phyloP scores from a whole-genome alignment of 73 alveolate species.

The Tetrahymena malaccensis region DNA sequence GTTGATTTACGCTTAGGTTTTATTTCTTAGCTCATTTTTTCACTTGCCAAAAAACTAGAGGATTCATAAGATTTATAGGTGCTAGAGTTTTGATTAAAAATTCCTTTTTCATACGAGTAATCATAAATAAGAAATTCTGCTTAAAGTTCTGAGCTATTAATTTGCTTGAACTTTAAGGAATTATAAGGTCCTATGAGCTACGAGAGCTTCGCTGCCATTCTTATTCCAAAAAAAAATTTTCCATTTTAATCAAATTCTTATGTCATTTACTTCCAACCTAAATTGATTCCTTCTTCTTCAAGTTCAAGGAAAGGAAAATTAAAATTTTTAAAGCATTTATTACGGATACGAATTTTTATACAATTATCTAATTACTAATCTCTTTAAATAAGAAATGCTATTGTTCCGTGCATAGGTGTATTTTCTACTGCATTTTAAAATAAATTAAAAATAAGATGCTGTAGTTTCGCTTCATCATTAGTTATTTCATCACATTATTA shows the following conservation, averaged over 20 bases:
- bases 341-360: background rate
- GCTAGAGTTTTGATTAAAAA: background rate
- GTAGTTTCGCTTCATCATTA: background rate
- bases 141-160: background rate
- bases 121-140: background rate
- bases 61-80: background rate
- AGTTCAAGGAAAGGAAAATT: background rate
- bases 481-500: background rate
- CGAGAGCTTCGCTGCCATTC: background rate
- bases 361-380: background rate
- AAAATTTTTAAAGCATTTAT: background rate
- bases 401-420: background rate
- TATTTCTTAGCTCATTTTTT: background rate
- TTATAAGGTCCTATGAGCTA: background rate
- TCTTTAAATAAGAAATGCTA: background rate
- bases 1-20: background rate
- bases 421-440: background rate
- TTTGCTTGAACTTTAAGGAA: background rate
- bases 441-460: background rate
- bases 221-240: background rate
- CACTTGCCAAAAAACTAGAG: background rate
- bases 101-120: background rate
- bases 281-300: background rate
- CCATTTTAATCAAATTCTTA: background rate
- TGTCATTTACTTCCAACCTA: background rate